Evolutionary conservation across 257 asterid species (phyloP).

Genomic region (Mitragyna speciosa): DNA sequence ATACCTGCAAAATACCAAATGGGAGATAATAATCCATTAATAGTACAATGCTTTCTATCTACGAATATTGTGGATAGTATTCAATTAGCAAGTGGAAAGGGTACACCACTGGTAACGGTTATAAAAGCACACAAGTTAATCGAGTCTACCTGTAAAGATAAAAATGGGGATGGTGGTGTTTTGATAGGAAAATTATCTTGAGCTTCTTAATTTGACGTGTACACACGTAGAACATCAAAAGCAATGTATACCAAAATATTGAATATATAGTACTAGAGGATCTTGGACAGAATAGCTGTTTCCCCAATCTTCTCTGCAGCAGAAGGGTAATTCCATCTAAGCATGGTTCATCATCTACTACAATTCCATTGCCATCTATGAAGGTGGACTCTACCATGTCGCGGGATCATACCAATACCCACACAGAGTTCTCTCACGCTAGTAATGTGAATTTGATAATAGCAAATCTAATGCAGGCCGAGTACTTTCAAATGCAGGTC

Average conservation of each 20-base stretch:
- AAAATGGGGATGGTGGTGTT: too few relatives aligned
- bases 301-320: background rate
- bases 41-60: background rate
- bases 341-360: background rate
- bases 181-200: background rate
- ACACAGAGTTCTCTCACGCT: too few relatives aligned
- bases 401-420: background rate
- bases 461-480: background rate
- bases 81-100: background rate
- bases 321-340: background rate
- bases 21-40: background rate
- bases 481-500: background rate
- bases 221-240: background rate
- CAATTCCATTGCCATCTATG: background rate
- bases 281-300: background rate
- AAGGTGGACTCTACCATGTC: background rate
- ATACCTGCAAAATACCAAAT: conserved; percentile 28
- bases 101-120: background rate
- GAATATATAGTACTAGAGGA: background rate
- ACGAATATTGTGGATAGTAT: background rate
- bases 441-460: too few relatives aligned
- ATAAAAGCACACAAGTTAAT: background rate
- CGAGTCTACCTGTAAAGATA: background rate
- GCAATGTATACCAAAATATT: background rate
- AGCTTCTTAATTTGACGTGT: background rate